Conservation (phyloP, 805 yeast species). For the Lipomyces mesembrius region DNA sequence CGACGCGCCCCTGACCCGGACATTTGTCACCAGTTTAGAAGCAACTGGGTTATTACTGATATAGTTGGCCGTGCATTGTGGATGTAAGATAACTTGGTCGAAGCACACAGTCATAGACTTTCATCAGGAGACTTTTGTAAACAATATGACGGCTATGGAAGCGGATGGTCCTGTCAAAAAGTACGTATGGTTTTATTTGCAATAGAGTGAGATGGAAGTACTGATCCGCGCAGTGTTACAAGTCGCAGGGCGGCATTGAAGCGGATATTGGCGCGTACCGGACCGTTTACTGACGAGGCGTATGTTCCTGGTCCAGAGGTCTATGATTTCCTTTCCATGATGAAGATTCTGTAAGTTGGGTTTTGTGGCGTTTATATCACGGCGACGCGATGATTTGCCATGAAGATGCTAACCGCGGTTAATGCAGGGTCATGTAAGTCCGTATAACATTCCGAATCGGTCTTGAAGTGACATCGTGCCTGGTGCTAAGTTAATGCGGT, state of each 20-base stretch:
- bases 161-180: constrained; percentile 2
- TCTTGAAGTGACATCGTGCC: neutral
- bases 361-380: neutral
- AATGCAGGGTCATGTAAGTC: constrained; percentile 17
- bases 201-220: neutral
- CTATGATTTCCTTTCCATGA: constrained; percentile 37
- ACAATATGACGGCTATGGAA: constrained; percentile 2
- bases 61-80: neutral
- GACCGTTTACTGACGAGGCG: constrained; percentile 48
- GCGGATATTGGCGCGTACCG: constrained; percentile 41
- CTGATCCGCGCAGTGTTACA: neutral
- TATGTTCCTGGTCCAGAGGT: constrained; percentile 47
- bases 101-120: neutral
- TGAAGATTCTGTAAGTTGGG: constrained; percentile 47
- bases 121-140: neutral
- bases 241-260: constrained; percentile 31
- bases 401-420: neutral
- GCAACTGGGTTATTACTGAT: too few relatives aligned
- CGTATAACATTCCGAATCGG: neutral
- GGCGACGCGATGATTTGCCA: too few relatives aligned
- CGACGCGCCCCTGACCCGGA: neutral
- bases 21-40: neutral
- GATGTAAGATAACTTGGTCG: neutral
- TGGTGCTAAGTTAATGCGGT: neutral
- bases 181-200: neutral